Evolutionary conservation across 768 basidiomycete genomes (phyloP).

Genomic region (Tulasnella sp.): DNA sequence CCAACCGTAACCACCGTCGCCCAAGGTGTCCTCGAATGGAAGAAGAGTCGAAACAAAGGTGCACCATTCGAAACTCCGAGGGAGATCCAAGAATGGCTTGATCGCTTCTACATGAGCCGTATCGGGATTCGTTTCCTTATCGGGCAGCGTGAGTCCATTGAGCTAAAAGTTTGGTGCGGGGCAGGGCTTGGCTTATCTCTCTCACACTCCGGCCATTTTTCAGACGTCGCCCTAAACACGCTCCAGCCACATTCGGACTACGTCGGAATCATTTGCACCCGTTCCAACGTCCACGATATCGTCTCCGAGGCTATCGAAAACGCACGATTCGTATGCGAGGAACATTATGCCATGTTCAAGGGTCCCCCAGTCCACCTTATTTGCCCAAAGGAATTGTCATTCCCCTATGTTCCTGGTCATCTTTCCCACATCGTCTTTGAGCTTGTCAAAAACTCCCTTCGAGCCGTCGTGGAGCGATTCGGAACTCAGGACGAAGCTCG

Average conservation of each 20-base stretch:
- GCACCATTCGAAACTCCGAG: slow-evolving; percentile 10
- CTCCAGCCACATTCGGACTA: slow-evolving; percentile 83
- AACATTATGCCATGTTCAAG: slow-evolving; percentile 89
- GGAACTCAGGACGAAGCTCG: slow-evolving; percentile 69
- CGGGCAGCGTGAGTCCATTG: slow-evolving; percentile 70
- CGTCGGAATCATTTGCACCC: slow-evolving; percentile 95
- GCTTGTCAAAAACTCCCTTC: slow-evolving; percentile 92
- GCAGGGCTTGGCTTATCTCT: background rate
- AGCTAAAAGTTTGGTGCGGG: background rate
- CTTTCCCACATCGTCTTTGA: slow-evolving; percentile 98
- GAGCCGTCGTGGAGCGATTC: slow-evolving; percentile 90
- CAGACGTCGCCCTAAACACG: slow-evolving; percentile 91
- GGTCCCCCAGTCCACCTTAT: slow-evolving; percentile 95
- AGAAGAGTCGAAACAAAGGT: slow-evolving; percentile 35
- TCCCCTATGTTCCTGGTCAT: slow-evolving; percentile 95
- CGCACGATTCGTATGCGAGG: slow-evolving; percentile 77
- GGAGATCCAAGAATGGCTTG: slow-evolving; percentile 92
- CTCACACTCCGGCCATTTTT: background rate
- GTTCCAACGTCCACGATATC: slow-evolving; percentile 92
- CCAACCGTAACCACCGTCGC: slow-evolving; percentile 96
- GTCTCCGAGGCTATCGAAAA: slow-evolving; percentile 99
- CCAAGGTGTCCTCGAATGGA: slow-evolving; percentile 96
- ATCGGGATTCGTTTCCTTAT: slow-evolving; percentile 96
- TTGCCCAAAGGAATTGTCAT: slow-evolving; percentile 76
- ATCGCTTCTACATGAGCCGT: slow-evolving; percentile 92